These are phyloP conservation scores for Tremella yokohamensis DNA, from an alignment of 768 basidiomycete genomes.

Conservation along the genomic window DNA sequence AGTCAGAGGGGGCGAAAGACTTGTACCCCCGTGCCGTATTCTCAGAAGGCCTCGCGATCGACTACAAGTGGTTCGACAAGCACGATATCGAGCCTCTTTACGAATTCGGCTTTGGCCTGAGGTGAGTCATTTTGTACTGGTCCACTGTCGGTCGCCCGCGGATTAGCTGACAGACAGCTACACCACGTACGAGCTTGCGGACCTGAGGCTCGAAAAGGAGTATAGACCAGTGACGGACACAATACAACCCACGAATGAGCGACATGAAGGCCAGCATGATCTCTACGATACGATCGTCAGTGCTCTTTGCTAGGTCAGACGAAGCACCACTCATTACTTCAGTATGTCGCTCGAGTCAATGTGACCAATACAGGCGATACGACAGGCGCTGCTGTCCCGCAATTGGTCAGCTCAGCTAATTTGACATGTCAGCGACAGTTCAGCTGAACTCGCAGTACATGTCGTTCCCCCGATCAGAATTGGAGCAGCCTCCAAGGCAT, in stretches of 20 bases:
- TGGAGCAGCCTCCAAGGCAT: conserved; percentile 45
- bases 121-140: conserved; percentile 17
- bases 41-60: conserved; percentile 46
- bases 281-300: conserved; percentile 49
- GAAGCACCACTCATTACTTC: not conserved
- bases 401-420: conserved; percentile 45
- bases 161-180: conserved; percentile 27
- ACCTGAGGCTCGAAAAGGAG: conserved; percentile 28
- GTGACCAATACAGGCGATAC: conserved; percentile 51
- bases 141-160: not conserved
- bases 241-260: conserved; percentile 50
- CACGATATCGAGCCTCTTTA: conserved; percentile 45
- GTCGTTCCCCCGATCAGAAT: conserved; percentile 37
- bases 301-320: not conserved
- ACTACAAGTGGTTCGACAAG: conserved; percentile 51
- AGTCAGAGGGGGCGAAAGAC: conserved; percentile 1
- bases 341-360: conserved; percentile 41
- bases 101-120: conserved; percentile 51
- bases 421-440: not conserved
- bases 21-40: conserved; percentile 40
- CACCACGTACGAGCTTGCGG: conserved; percentile 43
- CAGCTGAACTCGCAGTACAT: conserved; percentile 38
- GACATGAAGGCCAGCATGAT: conserved; percentile 32
- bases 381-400: conserved; percentile 49
- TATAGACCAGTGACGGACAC: conserved; percentile 33